Conservation (phyloP, 2,329 filamentous ascomycete genomes). For the Trichophyton benhamiae region DNA sequence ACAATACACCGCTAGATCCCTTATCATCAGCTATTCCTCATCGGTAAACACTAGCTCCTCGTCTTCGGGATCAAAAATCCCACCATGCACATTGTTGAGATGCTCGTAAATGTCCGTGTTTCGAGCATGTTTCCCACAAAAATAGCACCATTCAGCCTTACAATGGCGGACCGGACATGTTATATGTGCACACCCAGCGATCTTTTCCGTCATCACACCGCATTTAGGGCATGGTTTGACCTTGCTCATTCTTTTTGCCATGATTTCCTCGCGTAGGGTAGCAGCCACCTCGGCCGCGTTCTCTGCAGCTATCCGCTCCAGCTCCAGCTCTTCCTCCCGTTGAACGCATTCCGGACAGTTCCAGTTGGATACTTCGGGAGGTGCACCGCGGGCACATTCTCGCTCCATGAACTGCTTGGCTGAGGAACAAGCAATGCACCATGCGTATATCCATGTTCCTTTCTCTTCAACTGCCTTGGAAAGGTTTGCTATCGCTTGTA, state of each 20-base stretch:
- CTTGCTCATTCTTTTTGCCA: slow-evolving; percentile 2
- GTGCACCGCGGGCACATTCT: slow-evolving; percentile 33
- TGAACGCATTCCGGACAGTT: slow-evolving; percentile 31
- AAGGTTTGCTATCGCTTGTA: slow-evolving; percentile 27
- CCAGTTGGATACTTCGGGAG: slow-evolving; percentile 30
- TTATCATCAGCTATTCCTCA: background rate
- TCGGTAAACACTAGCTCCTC: background rate
- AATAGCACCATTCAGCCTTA: slow-evolving; percentile 1
- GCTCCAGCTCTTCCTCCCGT: background rate
- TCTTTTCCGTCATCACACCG: slow-evolving; percentile 26
- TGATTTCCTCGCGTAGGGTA: background rate
- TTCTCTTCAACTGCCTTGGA: slow-evolving; percentile 29
- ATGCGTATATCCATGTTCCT: slow-evolving; percentile 38
- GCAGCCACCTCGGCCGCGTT: background rate
- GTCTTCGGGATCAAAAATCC: background rate
- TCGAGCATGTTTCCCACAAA: background rate
- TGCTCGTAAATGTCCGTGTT: background rate
- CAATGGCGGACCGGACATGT: background rate
- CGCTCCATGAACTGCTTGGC: slow-evolving; percentile 35
- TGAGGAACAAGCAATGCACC: slow-evolving; percentile 35
- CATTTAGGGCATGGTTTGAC: slow-evolving; percentile 30
- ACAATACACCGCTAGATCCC: background rate
- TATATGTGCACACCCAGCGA: slow-evolving; percentile 33
- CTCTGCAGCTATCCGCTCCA: slow-evolving; percentile 8
- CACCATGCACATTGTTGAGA: background rate